Evolutionary conservation across 495 filamentous ascomycete genomes (phyloP), one percentile per base, ranked within the genome.

Genomic region (Penicillium argentinense): DNA sequence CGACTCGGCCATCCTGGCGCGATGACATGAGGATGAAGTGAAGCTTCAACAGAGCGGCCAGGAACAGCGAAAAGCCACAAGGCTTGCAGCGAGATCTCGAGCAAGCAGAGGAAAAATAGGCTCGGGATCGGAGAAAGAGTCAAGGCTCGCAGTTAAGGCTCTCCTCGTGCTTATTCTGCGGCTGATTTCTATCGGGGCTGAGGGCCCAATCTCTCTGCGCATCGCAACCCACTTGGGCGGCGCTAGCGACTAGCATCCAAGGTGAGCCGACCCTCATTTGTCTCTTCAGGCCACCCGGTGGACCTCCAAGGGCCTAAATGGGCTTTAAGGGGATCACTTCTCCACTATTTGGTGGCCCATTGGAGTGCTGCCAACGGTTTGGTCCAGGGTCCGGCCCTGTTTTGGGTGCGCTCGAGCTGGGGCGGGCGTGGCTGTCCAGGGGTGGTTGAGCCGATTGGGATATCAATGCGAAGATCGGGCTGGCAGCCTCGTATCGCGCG

Each of bases 1-100:
- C 39, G 57, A 54, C 21, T 53, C 42, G 11, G 44, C 45, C 55
- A 59, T 62, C 2, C 9, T 46, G 40, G 17, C 34, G 34, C 19
- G 12, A n/a, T n/a, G n/a, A n/a, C 19, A 16, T 22, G 22, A 5
- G 30, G 14, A 28, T 11, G 19, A 29, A 22, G 11, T 2, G 16
- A 17, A 45, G 9, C n/a, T 13, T 14, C 23, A 52, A 41, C 18
- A 4, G 4, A 8, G 6, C 22, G 19, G n/a, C n/a, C n/a, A n/a
- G n/a, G n/a, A n/a, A n/a, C n/a, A 36, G 14, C 6, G 9, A 11
- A 27, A 27, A n/a, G n/a, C 24, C 12, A 13, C 14, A 6, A 21
- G 38, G 19, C 38, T 27, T 25, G 16, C 23, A 17, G 2, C 22
- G 7, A 40, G 24, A 7, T 24, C 38, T 5, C 39, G 3, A 1